These are phyloP conservation scores for Thelephora aurantiotincta DNA, from an alignment of 768 basidiomycete genomes.

Conservation along the genomic window DNA sequence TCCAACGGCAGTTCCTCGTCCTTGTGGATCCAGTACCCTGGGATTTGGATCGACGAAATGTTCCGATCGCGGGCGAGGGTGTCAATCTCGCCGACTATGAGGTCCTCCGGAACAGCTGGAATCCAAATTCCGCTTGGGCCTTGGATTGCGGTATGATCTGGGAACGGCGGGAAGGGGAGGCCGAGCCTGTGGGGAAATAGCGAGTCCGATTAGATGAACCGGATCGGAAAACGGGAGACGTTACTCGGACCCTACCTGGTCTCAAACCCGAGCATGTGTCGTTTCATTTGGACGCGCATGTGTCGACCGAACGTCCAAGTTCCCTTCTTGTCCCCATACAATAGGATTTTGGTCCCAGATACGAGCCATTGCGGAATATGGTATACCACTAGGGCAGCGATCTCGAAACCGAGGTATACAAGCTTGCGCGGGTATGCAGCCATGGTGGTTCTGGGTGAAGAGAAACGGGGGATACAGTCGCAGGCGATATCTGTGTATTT, in stretches of 20 bases:
- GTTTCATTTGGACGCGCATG: background rate
- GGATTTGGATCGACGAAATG: constrained; percentile 16
- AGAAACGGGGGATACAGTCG: no score
- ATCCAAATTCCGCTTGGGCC: constrained; percentile 17
- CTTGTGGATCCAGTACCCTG: constrained; percentile 30
- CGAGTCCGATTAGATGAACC: background rate
- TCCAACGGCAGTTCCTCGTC: no score
- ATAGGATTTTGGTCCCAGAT: background rate
- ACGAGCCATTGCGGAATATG: background rate
- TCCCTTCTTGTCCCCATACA: background rate
- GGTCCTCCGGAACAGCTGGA: constrained; percentile 15
- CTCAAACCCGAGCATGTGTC: no score
- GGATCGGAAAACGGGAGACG: no score
- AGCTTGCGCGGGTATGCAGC: background rate
- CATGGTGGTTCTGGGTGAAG: background rate
- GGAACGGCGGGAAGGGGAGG: background rate
- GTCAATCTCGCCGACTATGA: constrained; percentile 18
- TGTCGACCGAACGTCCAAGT: background rate
- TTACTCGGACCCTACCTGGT: no score
- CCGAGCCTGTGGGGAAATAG: background rate
- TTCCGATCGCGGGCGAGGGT: constrained; percentile 15
- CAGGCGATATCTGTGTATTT: no score
- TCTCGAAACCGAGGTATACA: background rate
- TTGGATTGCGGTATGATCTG: constrained; percentile 4
- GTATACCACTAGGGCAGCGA: background rate